These are phyloP conservation scores for Arthrobotrys entomopaga DNA, from an alignment of 2,329 filamentous ascomycete genomes.

Conservation along the genomic window DNA sequence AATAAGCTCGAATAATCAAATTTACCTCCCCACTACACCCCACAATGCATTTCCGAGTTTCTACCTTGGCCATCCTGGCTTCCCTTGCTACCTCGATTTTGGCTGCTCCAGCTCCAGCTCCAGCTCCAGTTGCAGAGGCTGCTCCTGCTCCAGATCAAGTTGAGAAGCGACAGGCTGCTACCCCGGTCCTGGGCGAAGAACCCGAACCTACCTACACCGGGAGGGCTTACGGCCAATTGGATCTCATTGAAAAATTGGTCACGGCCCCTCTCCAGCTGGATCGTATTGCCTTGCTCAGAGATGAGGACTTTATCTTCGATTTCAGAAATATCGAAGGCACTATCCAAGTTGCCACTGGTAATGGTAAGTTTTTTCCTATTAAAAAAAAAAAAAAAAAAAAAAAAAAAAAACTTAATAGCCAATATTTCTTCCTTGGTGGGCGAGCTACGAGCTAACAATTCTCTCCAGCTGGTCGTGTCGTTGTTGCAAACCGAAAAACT, in stretches of 20 bases:
- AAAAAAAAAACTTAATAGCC: constrained; percentile 55
- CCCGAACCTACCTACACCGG: constrained; percentile 40
- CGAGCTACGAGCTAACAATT: constrained; percentile 59
- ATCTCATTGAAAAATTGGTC: constrained; percentile 46
- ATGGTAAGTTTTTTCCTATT: constrained; percentile 56
- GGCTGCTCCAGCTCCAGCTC: constrained; percentile 50
- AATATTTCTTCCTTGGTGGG: constrained; percentile 24
- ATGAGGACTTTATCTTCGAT: constrained; percentile 66
- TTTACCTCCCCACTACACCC: not conserved
- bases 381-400: too few relatives aligned
- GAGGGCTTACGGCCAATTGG: constrained; percentile 45
- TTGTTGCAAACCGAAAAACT: constrained; percentile 68
- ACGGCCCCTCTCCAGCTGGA: constrained; percentile 41
- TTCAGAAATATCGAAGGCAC: constrained; percentile 61
- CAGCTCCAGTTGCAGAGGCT: constrained; percentile 10
- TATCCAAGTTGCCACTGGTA: constrained; percentile 46
- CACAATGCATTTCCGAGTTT: constrained; percentile 48
- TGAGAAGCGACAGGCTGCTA: constrained; percentile 33
- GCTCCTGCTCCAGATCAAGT: constrained; percentile 43
- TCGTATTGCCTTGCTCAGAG: constrained; percentile 59
- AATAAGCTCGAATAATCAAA: constrained; percentile 26
- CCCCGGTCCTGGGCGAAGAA: constrained; percentile 21
- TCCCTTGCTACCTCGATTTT: constrained; percentile 41
- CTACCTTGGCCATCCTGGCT: constrained; percentile 42
- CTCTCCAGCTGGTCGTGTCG: constrained; percentile 65